Evolutionary conservation across 2,329 filamentous ascomycete genomes (phyloP), one percentile per base, ranked within the genome.

Genomic region (Fusarium sp.): DNA sequence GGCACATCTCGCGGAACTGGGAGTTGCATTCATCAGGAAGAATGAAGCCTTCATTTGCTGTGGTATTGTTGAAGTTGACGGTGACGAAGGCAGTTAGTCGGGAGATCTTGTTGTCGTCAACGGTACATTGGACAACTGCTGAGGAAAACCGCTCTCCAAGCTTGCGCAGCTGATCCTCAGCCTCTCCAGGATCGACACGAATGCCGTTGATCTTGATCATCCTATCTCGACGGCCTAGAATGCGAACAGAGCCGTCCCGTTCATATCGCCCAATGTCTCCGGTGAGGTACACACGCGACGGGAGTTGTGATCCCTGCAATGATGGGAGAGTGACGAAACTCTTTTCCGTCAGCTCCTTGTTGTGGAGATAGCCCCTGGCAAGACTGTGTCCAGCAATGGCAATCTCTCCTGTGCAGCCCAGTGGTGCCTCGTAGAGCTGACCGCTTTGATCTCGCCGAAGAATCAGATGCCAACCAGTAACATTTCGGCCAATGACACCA

Each of bases 321-420:
- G 49, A 53, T 14, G 27, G 10, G 14, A 53, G 27, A 4, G 7
- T 31, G n/a, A 46, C 62, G 24, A 68, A 68, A 2, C 55, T 36
- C 6, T 14, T 49, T 16, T 38, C 31, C 5, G 66, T 65, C 8
- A 46, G 24, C 8, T 55, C 29, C 3, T 33, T 16, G 5, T 68
- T 57, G 17, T 66, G 59, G 4, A 68, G 62, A 33, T 68, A 68
- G 14, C 62, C 62, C 1, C 17, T 14, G 0, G 66, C 44, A 7
- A 68, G 35, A 16, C 57, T 61, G 6, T 65, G 66, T 4, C 66
- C 62, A 35, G 64, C 55, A 4, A 68, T 35, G 8, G 60, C 22
- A 1, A 68, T 31, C 42, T 68, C 66, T 24, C 62, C 66, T 1
- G 49, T 31, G 6, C 49, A 53, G 17, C 49, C 49, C 17, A 31